phyloP scores from a whole-genome alignment of 2,329 filamentous ascomycete species.

The Arthrobotrys iridis region DNA sequence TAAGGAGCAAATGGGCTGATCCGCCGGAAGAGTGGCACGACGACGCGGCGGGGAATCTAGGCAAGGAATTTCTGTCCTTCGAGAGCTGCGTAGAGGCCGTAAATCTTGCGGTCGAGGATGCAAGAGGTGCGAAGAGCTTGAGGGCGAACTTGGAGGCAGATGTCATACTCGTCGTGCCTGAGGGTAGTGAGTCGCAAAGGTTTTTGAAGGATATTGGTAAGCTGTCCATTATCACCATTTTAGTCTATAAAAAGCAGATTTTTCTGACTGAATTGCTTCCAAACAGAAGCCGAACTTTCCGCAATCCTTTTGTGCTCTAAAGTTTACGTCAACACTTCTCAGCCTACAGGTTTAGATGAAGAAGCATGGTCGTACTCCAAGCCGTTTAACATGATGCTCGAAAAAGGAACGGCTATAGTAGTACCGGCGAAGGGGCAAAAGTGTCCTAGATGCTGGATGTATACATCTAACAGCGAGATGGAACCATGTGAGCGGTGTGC shows the following conservation, averaged over 20 bases:
- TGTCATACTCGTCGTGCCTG: slow-evolving; percentile 69
- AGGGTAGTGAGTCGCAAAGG: slow-evolving; percentile 59
- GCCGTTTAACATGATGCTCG: slow-evolving; percentile 55
- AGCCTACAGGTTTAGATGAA: slow-evolving; percentile 60
- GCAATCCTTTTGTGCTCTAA: slow-evolving; percentile 51
- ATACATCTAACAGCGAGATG: slow-evolving; percentile 74
- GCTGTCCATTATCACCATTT: slow-evolving; percentile 57
- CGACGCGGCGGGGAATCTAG: slow-evolving; percentile 51
- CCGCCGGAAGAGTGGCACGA: slow-evolving; percentile 33
- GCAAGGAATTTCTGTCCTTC: slow-evolving; percentile 60
- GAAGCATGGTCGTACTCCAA: slow-evolving; percentile 63
- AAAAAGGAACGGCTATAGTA: slow-evolving; percentile 58
- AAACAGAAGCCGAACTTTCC: slow-evolving; percentile 58
- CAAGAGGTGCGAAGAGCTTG: slow-evolving; percentile 71
- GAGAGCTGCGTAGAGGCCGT: slow-evolving; percentile 72
- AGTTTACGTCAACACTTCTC: slow-evolving; percentile 60
- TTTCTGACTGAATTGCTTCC: slow-evolving; percentile 57
- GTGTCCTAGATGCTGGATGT: slow-evolving; percentile 90
- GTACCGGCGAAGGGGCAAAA: slow-evolving; percentile 70
- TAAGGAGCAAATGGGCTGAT: slow-evolving; percentile 24
- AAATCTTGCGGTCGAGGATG: slow-evolving; percentile 78
- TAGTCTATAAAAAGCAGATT: slow-evolving; percentile 59
- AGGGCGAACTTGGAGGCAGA: slow-evolving; percentile 72
- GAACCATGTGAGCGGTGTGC: slow-evolving; percentile 78
- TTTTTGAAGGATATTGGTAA: slow-evolving; percentile 62